Conservation (phyloP, 345 rosid species). For the Cardamine chenopodiifolia region DNA sequence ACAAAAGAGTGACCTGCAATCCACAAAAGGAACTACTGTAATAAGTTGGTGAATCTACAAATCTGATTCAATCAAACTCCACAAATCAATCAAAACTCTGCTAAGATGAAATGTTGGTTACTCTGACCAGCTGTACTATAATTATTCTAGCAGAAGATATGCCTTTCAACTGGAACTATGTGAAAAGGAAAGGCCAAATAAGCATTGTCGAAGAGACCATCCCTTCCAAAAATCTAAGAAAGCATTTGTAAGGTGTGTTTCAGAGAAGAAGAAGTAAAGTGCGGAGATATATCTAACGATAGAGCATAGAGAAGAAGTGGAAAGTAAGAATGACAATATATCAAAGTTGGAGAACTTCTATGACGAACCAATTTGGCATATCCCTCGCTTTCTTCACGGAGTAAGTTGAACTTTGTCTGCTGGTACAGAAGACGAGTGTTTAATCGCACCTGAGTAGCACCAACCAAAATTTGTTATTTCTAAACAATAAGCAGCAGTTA, state of each 20-base stretch:
- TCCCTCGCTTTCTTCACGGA: conserved; percentile 99
- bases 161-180: conserved; percentile 29
- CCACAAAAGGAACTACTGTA: conserved; percentile 23
- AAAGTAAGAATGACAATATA: conserved; percentile 10
- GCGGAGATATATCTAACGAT: conserved; percentile 24
- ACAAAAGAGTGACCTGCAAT: conserved; percentile 85
- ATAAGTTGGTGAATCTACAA: conserved; percentile 26
- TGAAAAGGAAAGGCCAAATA: conserved; percentile 31
- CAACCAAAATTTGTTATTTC: conserved; percentile 34
- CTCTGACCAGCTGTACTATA: conserved; percentile 12
- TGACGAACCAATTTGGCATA: conserved; percentile 92
- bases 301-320: conserved; percentile 9
- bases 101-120: conserved; percentile 14
- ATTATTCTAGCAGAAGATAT: conserved; percentile 33
- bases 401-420: conserved; percentile 97
- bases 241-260: conserved; percentile 17
- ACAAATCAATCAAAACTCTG: conserved; percentile 17
- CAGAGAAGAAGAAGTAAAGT: neutral
- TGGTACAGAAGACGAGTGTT: conserved; percentile 98
- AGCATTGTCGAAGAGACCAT: conserved; percentile 23
- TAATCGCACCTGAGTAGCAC: conserved; percentile 79
- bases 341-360: conserved; percentile 14
- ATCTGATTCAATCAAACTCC: conserved; percentile 20
- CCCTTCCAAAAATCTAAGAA: conserved; percentile 15
- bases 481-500: conserved; percentile 28